A percentile compares a stretch with the other conserved stretches of the same genome.
phyloP scores from a whole-genome alignment of 1,284 basidiomycete species.

The Abortiporus biennis region DNA sequence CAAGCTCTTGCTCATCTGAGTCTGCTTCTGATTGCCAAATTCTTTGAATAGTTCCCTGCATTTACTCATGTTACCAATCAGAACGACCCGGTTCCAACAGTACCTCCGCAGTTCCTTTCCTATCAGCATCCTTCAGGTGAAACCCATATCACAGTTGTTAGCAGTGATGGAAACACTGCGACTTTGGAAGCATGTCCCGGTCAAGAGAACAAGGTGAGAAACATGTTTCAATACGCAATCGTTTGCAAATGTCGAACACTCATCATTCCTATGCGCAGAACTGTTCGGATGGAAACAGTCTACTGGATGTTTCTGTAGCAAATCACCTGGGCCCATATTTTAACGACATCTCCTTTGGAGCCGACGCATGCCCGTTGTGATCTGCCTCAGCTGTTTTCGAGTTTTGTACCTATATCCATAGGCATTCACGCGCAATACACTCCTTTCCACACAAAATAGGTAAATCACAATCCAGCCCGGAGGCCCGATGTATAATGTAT shows the following conservation, averaged over 20 bases:
- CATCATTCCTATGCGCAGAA: slow-evolving; percentile 11
- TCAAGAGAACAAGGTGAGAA: slow-evolving; percentile 21
- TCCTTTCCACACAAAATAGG: too few relatives aligned
- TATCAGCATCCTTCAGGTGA: slow-evolving; percentile 30
- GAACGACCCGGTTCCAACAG: slow-evolving; percentile 29
- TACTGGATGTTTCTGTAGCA: slow-evolving; percentile 15
- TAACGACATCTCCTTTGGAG: slow-evolving; percentile 21
- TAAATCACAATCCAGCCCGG: too few relatives aligned
- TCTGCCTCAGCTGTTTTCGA: too few relatives aligned
- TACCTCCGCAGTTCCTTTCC: slow-evolving; percentile 26
- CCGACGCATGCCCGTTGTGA: slow-evolving; percentile 17
- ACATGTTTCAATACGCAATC: neutral
- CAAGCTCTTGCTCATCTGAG: neutral
- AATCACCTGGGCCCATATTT: slow-evolving; percentile 26
- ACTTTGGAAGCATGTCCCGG: slow-evolving; percentile 25
- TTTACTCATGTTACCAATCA: slow-evolving; percentile 30
- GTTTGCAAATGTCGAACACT: neutral
- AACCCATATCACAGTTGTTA: slow-evolving; percentile 25
- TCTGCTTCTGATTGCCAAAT: neutral
- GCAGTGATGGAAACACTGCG: slow-evolving; percentile 11
- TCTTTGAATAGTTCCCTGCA: slow-evolving; percentile 14
- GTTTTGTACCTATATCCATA: too few relatives aligned
- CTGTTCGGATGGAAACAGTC: slow-evolving; percentile 21
- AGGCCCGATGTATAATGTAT: too few relatives aligned
- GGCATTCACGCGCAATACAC: too few relatives aligned